A percentile compares a stretch with the other conserved stretches of the same genome.
phyloP scores from a whole-genome alignment of 2,329 filamentous ascomycete species.

The Hypoxylon sp. region DNA sequence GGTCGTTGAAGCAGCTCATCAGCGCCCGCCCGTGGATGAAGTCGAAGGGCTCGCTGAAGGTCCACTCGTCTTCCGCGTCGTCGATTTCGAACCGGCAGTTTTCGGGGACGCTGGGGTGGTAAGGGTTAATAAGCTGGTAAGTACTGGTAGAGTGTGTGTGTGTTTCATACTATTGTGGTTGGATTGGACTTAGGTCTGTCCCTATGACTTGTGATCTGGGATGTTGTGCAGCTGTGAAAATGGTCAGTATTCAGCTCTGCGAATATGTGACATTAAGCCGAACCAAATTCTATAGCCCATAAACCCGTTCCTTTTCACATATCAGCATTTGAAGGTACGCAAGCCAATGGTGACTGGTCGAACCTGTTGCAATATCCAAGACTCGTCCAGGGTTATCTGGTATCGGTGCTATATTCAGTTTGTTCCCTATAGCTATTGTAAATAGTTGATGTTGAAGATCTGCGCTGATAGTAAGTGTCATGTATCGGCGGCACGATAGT shows the following conservation, averaged over 20 bases:
- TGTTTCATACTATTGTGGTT: constrained; percentile 50
- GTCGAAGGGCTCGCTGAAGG: constrained; percentile 58
- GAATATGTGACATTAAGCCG: constrained; percentile 11
- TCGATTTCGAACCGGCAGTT: constrained; percentile 64
- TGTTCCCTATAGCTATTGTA: constrained; percentile 51
- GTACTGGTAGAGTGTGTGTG: background rate
- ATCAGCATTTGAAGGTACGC: constrained; percentile 19
- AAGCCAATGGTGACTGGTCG: background rate
- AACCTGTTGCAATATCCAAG: constrained; percentile 56
- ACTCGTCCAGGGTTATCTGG: constrained; percentile 50
- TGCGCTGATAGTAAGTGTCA: constrained; percentile 21
- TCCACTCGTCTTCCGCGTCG: constrained; percentile 63
- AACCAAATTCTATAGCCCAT: constrained; percentile 59
- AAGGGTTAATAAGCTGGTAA: constrained; percentile 6
- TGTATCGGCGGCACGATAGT: too few species aligned
- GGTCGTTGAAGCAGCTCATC: constrained; percentile 59
- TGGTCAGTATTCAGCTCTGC: constrained; percentile 1
- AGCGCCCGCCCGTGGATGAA: constrained; percentile 62
- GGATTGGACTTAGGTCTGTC: constrained; percentile 57
- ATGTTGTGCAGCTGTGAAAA: constrained; percentile 48
- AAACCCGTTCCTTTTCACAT: constrained; percentile 52
- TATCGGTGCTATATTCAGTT: constrained; percentile 56
- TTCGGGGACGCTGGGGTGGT: constrained; percentile 53
- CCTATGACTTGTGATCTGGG: constrained; percentile 52
- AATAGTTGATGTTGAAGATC: constrained; percentile 53